These are phyloP conservation scores for Trametes sanguinea DNA, from an alignment of 768 basidiomycete genomes.

Conservation along the genomic window DNA sequence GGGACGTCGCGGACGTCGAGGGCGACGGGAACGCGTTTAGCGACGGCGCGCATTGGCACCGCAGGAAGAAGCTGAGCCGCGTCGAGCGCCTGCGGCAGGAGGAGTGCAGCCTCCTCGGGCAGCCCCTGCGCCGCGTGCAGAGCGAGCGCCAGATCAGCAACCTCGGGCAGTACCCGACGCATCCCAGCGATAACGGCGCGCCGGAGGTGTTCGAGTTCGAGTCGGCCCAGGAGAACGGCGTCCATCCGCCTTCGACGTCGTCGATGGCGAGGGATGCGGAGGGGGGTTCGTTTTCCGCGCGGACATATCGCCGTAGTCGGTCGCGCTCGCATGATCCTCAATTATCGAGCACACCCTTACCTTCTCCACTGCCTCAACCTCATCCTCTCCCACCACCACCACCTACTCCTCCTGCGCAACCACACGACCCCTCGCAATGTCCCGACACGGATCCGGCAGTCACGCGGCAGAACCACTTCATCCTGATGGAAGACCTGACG, in stretches of 20 bases:
- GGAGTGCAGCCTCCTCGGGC: conserved; percentile 39
- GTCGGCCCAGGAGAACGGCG: conserved; percentile 5
- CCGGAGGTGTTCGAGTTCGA: conserved; percentile 37
- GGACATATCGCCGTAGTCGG: conserved; percentile 14
- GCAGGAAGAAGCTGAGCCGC: conserved; percentile 46
- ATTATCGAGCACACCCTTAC: neutral
- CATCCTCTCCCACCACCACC: conserved; percentile 18
- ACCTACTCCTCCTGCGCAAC: conserved; percentile 14
- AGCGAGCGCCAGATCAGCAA: conserved; percentile 57
- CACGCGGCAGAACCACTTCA: conserved; percentile 94
- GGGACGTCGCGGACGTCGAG: conserved; percentile 43
- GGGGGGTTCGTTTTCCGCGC: conserved; percentile 15
- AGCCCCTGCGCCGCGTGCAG: conserved; percentile 60
- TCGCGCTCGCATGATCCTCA: conserved; percentile 17
- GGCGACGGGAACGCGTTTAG: conserved; percentile 30
- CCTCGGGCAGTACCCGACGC: conserved; percentile 36
- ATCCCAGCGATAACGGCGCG: conserved; percentile 35
- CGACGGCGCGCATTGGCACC: conserved; percentile 27
- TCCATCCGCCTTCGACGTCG: neutral
- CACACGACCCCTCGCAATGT: conserved; percentile 17
- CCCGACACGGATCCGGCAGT: conserved; percentile 33
- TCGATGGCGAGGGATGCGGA: neutral
- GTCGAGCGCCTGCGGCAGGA: conserved; percentile 44
- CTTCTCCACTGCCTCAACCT: conserved; percentile 5
- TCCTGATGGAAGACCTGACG: conserved; percentile 98